phyloP scores from a whole-genome alignment of 495 filamentous ascomycete species.

The Tuber microsphaerosporum region DNA sequence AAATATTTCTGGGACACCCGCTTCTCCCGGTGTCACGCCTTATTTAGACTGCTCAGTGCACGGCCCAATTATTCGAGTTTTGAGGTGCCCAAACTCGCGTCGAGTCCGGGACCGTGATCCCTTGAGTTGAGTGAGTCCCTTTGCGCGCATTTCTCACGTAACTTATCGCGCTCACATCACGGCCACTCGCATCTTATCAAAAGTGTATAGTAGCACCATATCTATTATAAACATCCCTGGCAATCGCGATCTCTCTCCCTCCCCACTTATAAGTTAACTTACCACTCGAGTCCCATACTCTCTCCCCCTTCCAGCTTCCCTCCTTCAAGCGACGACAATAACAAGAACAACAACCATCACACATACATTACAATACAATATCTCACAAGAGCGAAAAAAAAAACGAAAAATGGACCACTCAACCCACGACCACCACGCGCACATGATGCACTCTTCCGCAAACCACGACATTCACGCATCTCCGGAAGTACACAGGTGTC shows the following conservation, averaged over 20 bases:
- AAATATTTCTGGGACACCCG: too few relatives aligned
- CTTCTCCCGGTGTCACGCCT: too few relatives aligned
- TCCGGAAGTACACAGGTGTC: slow-evolving; percentile 44
- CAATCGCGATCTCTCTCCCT: neutral
- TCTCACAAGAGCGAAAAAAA: neutral
- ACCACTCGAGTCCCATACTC: neutral
- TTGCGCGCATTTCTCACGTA: neutral
- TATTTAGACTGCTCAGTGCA: too few relatives aligned
- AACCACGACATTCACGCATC: slow-evolving; percentile 46
- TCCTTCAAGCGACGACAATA: neutral
- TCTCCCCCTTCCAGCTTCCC: neutral
- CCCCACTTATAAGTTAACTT: neutral
- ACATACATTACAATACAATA: neutral
- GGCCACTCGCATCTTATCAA: neutral
- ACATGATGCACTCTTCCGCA: slow-evolving; percentile 56
- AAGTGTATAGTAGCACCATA: neutral
- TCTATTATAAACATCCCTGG: neutral
- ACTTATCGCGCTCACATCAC: neutral
- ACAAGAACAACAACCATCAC: neutral
- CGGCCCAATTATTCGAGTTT: too few relatives aligned
- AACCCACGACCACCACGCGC: slow-evolving; percentile 45
- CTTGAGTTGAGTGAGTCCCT: neutral
- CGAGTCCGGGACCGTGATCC: neutral
- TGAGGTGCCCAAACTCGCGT: neutral
- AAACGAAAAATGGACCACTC: slow-evolving; percentile 45